Conservation (phyloP, 352 stramenopile species). For the Phytophthora litchii region DNA sequence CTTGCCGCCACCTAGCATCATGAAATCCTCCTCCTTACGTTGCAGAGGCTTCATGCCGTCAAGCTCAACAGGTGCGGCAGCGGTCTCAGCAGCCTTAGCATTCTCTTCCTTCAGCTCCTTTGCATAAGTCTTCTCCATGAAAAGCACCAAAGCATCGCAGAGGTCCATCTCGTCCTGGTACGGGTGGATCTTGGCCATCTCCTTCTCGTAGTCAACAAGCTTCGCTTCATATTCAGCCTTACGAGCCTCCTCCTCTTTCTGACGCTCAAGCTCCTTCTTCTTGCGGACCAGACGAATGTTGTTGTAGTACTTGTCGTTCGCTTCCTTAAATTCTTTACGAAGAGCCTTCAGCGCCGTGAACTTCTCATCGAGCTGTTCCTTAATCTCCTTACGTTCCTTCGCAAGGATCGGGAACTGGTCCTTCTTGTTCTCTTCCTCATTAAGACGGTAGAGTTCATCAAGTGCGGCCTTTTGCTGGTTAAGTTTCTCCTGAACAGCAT, state of each 20-base stretch:
- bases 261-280: constrained; percentile 84
- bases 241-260: constrained; percentile 81
- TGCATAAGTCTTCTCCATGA: constrained; percentile 92
- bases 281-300: constrained; percentile 88
- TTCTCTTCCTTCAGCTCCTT: constrained; percentile 79
- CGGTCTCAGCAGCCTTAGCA: constrained; percentile 44
- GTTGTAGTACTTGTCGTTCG: constrained; percentile 95
- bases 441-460: constrained; percentile 90
- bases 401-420: constrained; percentile 83
- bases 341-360: constrained; percentile 89
- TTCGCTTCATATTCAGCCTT: constrained; percentile 93
- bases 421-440: constrained; percentile 90
- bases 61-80: constrained; percentile 72
- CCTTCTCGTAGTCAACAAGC: constrained; percentile 96
- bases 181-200: constrained; percentile 95
- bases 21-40: constrained; percentile 88
- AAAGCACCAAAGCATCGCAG: constrained; percentile 93
- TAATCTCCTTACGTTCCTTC: constrained; percentile 90
- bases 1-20: constrained; percentile 70
- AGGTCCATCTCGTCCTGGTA: constrained; percentile 97
- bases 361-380: constrained; percentile 92
- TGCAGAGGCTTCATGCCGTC: constrained; percentile 93
- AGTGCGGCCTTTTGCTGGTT: constrained; percentile 87
- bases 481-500: constrained; percentile 93
- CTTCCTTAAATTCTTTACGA: constrained; percentile 89